Evolutionary conservation across 176 grass and related monocot genomes (phyloP), one percentile per base, ranked within the genome.

Genomic region (Rhynchospora tenuis): DNA sequence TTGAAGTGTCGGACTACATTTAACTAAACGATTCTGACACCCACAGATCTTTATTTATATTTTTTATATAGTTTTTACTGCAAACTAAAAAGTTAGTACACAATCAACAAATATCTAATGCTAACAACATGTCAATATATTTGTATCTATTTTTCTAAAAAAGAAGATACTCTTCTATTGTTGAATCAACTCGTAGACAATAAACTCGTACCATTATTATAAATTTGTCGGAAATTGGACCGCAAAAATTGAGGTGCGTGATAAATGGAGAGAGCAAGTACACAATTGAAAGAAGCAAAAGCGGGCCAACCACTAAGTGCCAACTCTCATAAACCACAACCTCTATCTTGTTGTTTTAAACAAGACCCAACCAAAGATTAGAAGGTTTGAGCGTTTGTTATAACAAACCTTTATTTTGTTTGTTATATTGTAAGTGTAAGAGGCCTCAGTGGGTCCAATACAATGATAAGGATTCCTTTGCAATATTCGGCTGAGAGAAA

Each of bases 301-400:
- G 33, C 33, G 29, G 7, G 24, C 56, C 77, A 80, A 61, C 77
- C 54, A 80, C 78, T 65, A 81, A 63, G 79, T 65, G 59, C 58
- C 79, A 81, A 81, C 79, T 81, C 79, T 74, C 70, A 50, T 51
- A 74, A 74, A 74, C 44, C 46, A 43, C 79, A 81, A 46, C 59
- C 59, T 81, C 9, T 65, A 65, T 42, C 60, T 81, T 81, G 43
- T 81, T 81, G 20, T 64, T 47, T 46, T 11, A 52, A 81, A 81
- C 27, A 81, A 45, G 0, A 63, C 29, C 42, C 13, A 38, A 81
- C 38, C 58, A 81, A 45, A 81, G 4, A 65, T 15, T 63, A 16
- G 29, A 81, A 81, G 59, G 38, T 47, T 65, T 81, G 16, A n/a
- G 12, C 65, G 42, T 65, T 65, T 81, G 38, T 81, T 81, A 81